Percentiles rank a stretch among this genome's conserved stretches.
These are phyloP conservation scores for Quercus suber DNA, from an alignment of 306 rosid genomes.

Conservation along the genomic window DNA sequence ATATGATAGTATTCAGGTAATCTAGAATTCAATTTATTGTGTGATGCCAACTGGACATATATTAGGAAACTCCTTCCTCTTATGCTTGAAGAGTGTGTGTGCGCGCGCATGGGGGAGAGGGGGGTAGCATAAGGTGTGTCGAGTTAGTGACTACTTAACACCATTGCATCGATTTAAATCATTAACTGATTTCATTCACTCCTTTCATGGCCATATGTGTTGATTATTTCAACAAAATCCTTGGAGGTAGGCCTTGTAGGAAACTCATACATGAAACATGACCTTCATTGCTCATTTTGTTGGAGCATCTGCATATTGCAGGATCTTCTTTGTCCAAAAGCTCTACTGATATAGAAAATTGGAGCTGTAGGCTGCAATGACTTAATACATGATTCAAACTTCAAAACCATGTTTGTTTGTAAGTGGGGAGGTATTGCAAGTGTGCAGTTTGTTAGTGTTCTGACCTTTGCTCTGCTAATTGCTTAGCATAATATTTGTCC, in stretches of 20 bases:
- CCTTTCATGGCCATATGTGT: neutral
- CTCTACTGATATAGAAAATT: neutral
- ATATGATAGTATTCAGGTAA: neutral
- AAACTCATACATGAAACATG: neutral
- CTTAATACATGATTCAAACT: neutral
- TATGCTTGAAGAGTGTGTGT: neutral
- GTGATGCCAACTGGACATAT: conserved; percentile 1
- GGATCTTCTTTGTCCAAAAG: neutral
- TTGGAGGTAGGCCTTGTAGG: neutral
- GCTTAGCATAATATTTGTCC: neutral
- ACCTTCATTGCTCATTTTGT: neutral
- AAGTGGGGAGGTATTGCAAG: neutral
- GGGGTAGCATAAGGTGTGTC: neutral
- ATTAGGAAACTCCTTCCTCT: neutral
- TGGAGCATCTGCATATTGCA: neutral
- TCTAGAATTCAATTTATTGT: neutral
- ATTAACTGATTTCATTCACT: neutral
- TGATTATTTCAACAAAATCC: neutral
- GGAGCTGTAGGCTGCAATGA: neutral
- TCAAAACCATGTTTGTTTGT: neutral
- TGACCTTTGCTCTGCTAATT: neutral
- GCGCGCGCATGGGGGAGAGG: too few relatives aligned
- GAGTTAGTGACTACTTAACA: neutral
- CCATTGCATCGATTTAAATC: neutral
- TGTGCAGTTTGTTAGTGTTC: neutral